Base-by-base conservation (phyloP, 345 rosid genomes). In the Syzygium aromaticum region DNA sequence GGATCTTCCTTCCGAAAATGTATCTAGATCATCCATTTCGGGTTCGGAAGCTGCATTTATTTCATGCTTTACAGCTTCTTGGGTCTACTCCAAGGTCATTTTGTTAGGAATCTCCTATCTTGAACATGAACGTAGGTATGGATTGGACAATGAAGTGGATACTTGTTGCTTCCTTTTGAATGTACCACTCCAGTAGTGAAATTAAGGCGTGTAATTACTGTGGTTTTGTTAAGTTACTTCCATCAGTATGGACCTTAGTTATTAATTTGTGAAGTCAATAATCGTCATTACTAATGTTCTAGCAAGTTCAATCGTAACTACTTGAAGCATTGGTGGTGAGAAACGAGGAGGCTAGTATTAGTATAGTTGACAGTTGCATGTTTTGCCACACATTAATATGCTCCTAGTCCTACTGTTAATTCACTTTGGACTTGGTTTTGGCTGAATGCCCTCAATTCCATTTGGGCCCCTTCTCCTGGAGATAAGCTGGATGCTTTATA, bases 11-110 rank as follows among this genome's bases (percentile, higher is more conserved):
- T 38, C 89, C 11, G 77, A 85, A 67, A 84, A 92, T 84, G 90
- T 77, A 73, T 51, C 27, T 78, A 88, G 87, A 38, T 90, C 93
- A 51, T 56, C 63, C 56, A 87, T 91, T 86, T 80, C 91, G 78
- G 67, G 89, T 87, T 90, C 88, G 54, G 87, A 88, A 40, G 82
- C 85, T 46, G 73, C 91, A 21, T 91, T 90, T 88, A 86, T 82
- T 86, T 88, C 91, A 49, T 86, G 92, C 93, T 97, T 95, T 90
- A 93, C 96, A 40, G 93, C 95, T 77, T 90, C 95, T 52, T 96
- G 96, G 98, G 95, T 96, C 52, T 95, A 94, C 93, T 96, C 99
- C 49, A 96, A 97, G 92, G 95, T 97, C 89, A 90, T 94, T 86
- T 89, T 93, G 86, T 91, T 97, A 61, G 99, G 99, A 91, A 85